Conservation (phyloP, 352 stramenopile genomes). For the Phytophthora pisi region DNA sequence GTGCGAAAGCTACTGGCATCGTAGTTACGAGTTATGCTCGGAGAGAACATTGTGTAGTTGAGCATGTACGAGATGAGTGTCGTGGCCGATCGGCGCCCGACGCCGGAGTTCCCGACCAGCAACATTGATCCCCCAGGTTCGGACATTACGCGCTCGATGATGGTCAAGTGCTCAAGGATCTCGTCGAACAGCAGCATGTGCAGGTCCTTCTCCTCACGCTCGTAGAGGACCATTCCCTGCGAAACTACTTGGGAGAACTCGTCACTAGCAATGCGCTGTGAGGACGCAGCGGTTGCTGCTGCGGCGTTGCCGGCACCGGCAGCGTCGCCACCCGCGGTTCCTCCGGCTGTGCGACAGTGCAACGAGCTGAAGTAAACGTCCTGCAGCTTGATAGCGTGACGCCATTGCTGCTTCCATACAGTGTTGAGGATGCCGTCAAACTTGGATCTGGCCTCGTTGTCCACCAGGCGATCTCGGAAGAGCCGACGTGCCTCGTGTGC, state of each 20-base stretch:
- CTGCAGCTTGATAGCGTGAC: slow-evolving; percentile 75
- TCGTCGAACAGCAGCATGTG: slow-evolving; percentile 94
- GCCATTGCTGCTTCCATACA: slow-evolving; percentile 88
- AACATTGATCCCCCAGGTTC: slow-evolving; percentile 89
- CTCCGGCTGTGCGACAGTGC: slow-evolving; percentile 40
- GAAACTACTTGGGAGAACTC: slow-evolving; percentile 88
- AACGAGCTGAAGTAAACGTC: slow-evolving; percentile 90
- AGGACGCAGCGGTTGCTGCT: slow-evolving; percentile 29
- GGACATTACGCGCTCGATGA: slow-evolving; percentile 90
- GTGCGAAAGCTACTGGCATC: slow-evolving; percentile 73
- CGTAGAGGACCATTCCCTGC: slow-evolving; percentile 93
- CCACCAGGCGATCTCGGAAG: slow-evolving; percentile 92
- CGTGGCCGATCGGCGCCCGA: slow-evolving; percentile 85
- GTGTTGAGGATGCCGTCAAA: slow-evolving; percentile 89
- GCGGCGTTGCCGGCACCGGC: slow-evolving; percentile 11
- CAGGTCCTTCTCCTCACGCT: slow-evolving; percentile 94
- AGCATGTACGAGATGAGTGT: slow-evolving; percentile 91
- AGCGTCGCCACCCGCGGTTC: slow-evolving; percentile 30
- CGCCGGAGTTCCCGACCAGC: slow-evolving; percentile 88
- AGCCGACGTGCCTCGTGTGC: slow-evolving; percentile 89
- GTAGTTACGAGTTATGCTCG: slow-evolving; percentile 80
- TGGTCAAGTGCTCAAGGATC: slow-evolving; percentile 91
- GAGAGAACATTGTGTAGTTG: slow-evolving; percentile 87
- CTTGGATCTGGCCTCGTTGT: slow-evolving; percentile 67
- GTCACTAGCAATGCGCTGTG: slow-evolving; percentile 69